Base-by-base conservation (phyloP, 257 asterid species). In the Ligustrum vulgare region DNA sequence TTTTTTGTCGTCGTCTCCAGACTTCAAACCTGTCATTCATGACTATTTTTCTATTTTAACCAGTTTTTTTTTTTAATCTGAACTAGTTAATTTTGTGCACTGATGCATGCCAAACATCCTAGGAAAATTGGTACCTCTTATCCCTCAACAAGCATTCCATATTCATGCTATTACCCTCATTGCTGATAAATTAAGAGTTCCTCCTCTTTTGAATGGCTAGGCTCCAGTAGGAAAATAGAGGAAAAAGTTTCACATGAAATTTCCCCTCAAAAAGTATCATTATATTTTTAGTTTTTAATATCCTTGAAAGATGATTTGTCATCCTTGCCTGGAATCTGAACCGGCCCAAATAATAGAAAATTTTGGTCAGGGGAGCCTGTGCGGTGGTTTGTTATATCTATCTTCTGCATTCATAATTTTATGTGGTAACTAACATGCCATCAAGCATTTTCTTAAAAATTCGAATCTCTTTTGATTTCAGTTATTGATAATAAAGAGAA, bases 401-500 rank as follows among this genome's bases (percentile, higher is more conserved):
- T 39, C 45, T 39, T 39, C 45, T 39, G 45, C 45, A 10, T 39
- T 39, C n/a, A 45, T 13, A 45, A 45, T 45, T 15, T 45, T 45
- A 3, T 45, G 54, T 45, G 54, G 54, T 45, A 13, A 45, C 54
- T 73, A 22, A 35, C 60, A 65, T 66, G 32, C 80, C 69, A 7
- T 32, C 71, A 5, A 62, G 41, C 28, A 33, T 62, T 70, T 68
- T 65, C 60, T 32, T 73, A 49, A 77, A 77, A 35, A 20, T 8
- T 49, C 35, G 62, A 71, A 35, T 67, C 67, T 63, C 80, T 23
- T 77, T 72, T 78, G 75, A 45, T 77, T 73, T 69, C 96, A 94
- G 99, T 82, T 79, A 51, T 75, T 83, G 96, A 91, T 76, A 83
- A 76, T 65, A 88, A 85, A 85, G 96, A 84, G 63, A 79, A 87